A percentile compares a stretch with the other conserved stretches of the same genome.
phyloP scores from a whole-genome alignment of 768 basidiomycete species.

The Cantharellus anzutake region DNA sequence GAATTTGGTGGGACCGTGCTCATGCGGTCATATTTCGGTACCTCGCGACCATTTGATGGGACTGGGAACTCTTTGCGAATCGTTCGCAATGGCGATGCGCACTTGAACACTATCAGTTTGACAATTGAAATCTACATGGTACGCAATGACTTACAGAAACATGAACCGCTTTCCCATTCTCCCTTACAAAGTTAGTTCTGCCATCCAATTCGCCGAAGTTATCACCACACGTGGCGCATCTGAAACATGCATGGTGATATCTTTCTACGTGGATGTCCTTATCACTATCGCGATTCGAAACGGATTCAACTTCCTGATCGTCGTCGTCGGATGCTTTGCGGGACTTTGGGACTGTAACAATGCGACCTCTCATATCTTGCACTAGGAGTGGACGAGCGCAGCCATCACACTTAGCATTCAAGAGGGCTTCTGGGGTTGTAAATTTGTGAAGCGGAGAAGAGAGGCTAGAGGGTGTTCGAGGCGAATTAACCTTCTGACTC shows the following conservation, averaged over 20 bases:
- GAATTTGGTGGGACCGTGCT: slow-evolving; percentile 11
- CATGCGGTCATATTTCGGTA: neutral
- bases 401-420: neutral
- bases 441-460: neutral
- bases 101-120: neutral
- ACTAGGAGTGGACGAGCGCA: neutral
- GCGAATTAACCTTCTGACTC: too few relatives aligned
- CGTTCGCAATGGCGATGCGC: slow-evolving; percentile 3
- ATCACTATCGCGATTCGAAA: too few relatives aligned
- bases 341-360: neutral
- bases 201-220: slow-evolving; percentile 45
- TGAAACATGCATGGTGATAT: slow-evolving; percentile 64
- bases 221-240: slow-evolving; percentile 44
- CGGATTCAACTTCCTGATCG: neutral
- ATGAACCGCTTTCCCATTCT: slow-evolving; percentile 48
- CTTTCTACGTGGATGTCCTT: neutral
- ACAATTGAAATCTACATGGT: neutral
- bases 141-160: slow-evolving; percentile 26
- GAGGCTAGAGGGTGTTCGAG: too few relatives aligned
- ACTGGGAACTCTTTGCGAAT: neutral
- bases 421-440: neutral
- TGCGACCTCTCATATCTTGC: neutral
- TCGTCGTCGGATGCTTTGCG: neutral
- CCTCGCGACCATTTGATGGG: neutral
- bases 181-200: slow-evolving; percentile 51